Evolutionary conservation across 2,329 filamentous ascomycete species (phyloP).

Genomic region (Didymella lethalis): DNA sequence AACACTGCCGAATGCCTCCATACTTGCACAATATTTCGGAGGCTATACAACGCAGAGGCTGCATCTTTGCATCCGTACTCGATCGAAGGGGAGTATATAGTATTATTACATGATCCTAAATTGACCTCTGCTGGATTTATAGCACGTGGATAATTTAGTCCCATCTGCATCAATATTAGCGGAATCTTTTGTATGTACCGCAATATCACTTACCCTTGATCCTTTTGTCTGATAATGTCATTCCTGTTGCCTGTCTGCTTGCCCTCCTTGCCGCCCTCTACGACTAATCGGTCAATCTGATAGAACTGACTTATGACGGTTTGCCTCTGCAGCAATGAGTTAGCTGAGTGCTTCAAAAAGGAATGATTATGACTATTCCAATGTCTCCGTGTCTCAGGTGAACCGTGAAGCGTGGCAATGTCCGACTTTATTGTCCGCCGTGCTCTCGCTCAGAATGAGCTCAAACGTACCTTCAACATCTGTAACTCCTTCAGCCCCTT

Average conservation of each 20-base stretch:
- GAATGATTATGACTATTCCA: too few species aligned
- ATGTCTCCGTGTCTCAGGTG: neutral
- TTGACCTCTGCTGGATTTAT: neutral
- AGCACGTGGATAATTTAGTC: conserved; percentile 23
- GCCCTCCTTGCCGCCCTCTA: conserved; percentile 84
- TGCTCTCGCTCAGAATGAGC: neutral
- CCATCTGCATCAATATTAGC: conserved; percentile 33
- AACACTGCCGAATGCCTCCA: neutral
- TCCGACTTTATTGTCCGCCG: neutral
- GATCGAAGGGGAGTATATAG: conserved; percentile 2
- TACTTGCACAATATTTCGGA: neutral
- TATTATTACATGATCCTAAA: conserved; percentile 12
- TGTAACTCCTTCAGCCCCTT: conserved; percentile 87
- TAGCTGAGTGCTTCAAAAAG: conserved; percentile 40
- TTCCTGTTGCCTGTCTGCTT: conserved; percentile 74
- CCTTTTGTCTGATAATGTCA: conserved; percentile 77
- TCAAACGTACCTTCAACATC: conserved; percentile 80
- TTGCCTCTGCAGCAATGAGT: conserved; percentile 75
- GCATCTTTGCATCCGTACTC: neutral
- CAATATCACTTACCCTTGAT: conserved; percentile 69
- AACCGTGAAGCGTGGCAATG: neutral
- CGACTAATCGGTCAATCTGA: conserved; percentile 87
- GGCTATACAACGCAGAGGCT: neutral
- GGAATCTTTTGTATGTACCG: neutral
- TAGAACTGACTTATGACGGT: conserved; percentile 95